Conservation (phyloP, 495 filamentous ascomycete genomes). For the Viridothelium virens region DNA sequence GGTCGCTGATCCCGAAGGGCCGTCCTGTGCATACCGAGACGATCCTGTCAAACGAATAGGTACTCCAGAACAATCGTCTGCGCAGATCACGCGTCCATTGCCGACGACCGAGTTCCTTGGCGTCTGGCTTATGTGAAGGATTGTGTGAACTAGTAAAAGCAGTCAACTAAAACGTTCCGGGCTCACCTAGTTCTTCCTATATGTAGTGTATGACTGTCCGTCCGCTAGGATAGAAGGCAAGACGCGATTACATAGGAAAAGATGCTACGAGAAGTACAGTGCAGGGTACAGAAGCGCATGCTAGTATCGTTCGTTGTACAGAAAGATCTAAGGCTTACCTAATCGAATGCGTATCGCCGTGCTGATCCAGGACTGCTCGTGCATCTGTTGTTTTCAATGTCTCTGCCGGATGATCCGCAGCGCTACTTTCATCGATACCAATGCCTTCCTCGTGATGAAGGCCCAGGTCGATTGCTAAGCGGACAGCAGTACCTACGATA, state of each 20-base stretch:
- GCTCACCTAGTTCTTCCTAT: too few species aligned
- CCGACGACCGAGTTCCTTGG: conserved; percentile 61
- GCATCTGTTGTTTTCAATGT: conserved; percentile 23
- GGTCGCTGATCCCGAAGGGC: conserved; percentile 88
- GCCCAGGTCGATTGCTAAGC: conserved; percentile 83
- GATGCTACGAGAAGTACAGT: too few species aligned
- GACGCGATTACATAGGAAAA: too few species aligned
- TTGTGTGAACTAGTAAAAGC: neutral
- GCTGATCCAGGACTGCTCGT: conserved; percentile 15
- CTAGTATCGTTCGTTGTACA: neutral
- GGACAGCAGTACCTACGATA: conserved; percentile 86
- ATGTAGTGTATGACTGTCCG: too few species aligned
- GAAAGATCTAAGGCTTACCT: neutral
- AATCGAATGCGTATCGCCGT: neutral
- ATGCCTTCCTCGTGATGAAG: conserved; percentile 88
- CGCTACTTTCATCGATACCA: conserved; percentile 46
- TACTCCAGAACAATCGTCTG: conserved; percentile 90
- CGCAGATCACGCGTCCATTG: conserved; percentile 84
- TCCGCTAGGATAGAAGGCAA: too few species aligned
- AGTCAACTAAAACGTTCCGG: too few species aligned
- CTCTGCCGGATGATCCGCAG: conserved; percentile 5
- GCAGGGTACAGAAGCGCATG: neutral
- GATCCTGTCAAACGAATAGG: conserved; percentile 86
- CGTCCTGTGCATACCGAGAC: conserved; percentile 87
- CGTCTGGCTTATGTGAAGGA: conserved; percentile 32